phyloP scores from a whole-genome alignment of 2,329 filamentous ascomycete species.

The Cladosporium austrohemisphaericum region DNA sequence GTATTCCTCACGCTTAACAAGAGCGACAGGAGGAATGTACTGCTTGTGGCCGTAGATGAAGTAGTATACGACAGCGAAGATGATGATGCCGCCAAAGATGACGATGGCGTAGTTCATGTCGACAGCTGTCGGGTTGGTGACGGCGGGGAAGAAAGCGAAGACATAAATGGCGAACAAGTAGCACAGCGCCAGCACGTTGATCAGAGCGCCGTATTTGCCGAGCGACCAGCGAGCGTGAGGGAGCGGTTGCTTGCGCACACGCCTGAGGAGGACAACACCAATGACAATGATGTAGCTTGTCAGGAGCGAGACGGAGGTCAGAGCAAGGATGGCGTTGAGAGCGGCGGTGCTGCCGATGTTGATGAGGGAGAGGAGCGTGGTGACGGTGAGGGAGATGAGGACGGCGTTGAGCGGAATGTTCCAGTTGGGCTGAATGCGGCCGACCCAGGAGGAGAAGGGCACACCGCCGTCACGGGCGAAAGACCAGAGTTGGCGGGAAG shows the following conservation, averaged over 20 bases:
- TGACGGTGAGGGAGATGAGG: slow-evolving; percentile 52
- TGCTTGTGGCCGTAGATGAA: slow-evolving; percentile 33
- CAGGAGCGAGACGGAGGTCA: slow-evolving; percentile 43
- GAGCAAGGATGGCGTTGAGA: slow-evolving; percentile 45
- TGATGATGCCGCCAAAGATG: slow-evolving; percentile 37
- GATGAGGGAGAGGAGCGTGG: slow-evolving; percentile 40
- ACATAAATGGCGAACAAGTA: slow-evolving; percentile 56
- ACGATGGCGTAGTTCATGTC: slow-evolving; percentile 44
- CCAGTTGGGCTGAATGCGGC: slow-evolving; percentile 26
- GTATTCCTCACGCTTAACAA: slow-evolving; percentile 23
- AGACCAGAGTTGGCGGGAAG: slow-evolving; percentile 39
- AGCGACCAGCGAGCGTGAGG: slow-evolving; percentile 53
- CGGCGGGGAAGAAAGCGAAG: slow-evolving; percentile 51
- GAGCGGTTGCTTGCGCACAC: slow-evolving; percentile 36
- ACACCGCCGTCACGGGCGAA: slow-evolving; percentile 43
- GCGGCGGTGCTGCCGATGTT: slow-evolving; percentile 41
- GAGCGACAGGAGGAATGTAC: slow-evolving; percentile 33
- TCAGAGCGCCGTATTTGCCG: slow-evolving; percentile 49
- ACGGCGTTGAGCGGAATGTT: slow-evolving; percentile 31
- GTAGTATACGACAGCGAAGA: slow-evolving; percentile 37
- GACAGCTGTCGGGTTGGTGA: slow-evolving; percentile 29
- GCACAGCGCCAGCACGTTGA: slow-evolving; percentile 52
- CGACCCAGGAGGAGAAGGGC: slow-evolving; percentile 39
- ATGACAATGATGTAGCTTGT: slow-evolving; percentile 43
- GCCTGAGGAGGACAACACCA: slow-evolving; percentile 40